Evolutionary conservation across 179 eudicot species (phyloP), one percentile per base, ranked within the genome.

Genomic region (Spergularia azorica): DNA sequence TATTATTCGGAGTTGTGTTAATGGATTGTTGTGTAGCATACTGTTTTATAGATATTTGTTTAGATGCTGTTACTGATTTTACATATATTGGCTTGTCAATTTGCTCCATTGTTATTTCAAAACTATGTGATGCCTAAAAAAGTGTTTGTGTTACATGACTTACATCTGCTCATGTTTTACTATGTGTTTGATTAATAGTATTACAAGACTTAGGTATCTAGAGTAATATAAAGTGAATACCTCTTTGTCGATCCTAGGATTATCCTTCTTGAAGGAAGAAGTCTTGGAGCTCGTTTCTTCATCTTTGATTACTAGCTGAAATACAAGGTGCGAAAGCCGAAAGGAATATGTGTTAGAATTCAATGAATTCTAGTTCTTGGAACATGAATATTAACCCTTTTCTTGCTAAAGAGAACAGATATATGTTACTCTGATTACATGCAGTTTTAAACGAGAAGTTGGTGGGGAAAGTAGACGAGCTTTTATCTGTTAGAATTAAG

Each of bases 251-350:
- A 63, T 60, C 8, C 46, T 57, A 12, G 58, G 56, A 48, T 46
- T 70, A 6, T 69, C 79, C 16, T 69, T 68, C 10, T 61, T 62
- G 0, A 76, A 76, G 11, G 79, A 77, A 57, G 81, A 68, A 50
- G 74, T 54, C 16, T 62, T 73, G 6, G n/a, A 56, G 21, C 48
- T 62, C 72, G 55, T 69, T 4, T 78, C 68, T 76, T 81, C 77
- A 6, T 77, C 84, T 17, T 77, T 73, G 67, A 68, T 62, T 69
- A 70, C 65, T 57, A 57, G 3, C 81, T 78, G 67, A 41, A 81
- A 62, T 18, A 39, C n/a, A 16, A 14, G 21, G 32, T n/a, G n/a
- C n/a, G n/a, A n/a, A n/a, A n/a, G n/a, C 2, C 16, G 32, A 5
- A n/a, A 60, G 17, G 17, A 75, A 51, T 12, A 4, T 46, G 3